These are phyloP conservation scores for Phaseolus lunatus DNA, from an alignment of 306 rosid species.

Conservation along the genomic window DNA sequence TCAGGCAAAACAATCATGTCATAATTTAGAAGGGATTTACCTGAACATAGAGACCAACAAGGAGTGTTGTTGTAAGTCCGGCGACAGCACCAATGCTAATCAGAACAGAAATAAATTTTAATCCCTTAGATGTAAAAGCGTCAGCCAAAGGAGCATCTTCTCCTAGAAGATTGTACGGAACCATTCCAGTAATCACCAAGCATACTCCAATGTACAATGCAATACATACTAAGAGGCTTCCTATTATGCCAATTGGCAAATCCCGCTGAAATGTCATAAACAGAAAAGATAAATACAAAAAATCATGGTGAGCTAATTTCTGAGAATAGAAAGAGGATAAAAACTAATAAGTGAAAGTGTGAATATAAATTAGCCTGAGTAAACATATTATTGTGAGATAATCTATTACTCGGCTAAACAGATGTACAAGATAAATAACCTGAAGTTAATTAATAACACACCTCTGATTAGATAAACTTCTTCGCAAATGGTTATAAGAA, in stretches of 20 bases:
- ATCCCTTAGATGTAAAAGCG: slow-evolving; percentile 91
- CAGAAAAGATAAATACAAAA: slow-evolving; percentile 31
- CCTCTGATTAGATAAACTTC: background rate
- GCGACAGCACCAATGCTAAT: slow-evolving; percentile 96
- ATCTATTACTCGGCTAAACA: slow-evolving; percentile 10
- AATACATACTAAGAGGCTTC: slow-evolving; percentile 86
- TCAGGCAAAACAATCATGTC: slow-evolving; percentile 48
- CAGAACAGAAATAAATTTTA: slow-evolving; percentile 77
- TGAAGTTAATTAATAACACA: background rate
- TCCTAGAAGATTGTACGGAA: slow-evolving; percentile 79
- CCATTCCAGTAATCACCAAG: slow-evolving; percentile 97
- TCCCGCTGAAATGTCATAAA: slow-evolving; percentile 71
- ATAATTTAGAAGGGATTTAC: slow-evolving; percentile 55
- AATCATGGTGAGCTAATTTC: background rate
- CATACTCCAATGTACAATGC: slow-evolving; percentile 88
- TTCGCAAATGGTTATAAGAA: background rate
- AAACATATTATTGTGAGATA: slow-evolving; percentile 31
- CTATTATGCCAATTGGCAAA: slow-evolving; percentile 95
- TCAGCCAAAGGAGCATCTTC: slow-evolving; percentile 98
- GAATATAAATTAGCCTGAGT: background rate
- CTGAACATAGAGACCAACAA: slow-evolving; percentile 98
- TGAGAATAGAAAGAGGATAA: slow-evolving; percentile 22
- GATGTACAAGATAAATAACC: slow-evolving; percentile 11
- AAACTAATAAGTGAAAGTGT: slow-evolving; percentile 15
- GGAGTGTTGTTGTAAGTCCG: slow-evolving; percentile 96